Conservation (phyloP, 805 yeast genomes). For the Jamesozyma rosinii region DNA sequence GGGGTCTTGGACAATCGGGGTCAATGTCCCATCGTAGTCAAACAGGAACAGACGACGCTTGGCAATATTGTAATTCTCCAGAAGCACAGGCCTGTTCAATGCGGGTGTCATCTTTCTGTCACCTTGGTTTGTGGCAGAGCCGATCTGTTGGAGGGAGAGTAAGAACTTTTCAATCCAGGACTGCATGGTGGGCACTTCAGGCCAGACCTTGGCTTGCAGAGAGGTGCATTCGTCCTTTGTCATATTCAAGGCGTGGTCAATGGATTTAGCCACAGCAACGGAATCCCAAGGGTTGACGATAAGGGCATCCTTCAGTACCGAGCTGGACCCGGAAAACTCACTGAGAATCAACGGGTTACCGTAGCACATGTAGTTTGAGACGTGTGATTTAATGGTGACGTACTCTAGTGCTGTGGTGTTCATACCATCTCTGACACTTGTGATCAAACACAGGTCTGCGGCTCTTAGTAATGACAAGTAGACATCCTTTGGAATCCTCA, state of each 20-base stretch:
- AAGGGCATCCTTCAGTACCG: constrained; percentile 61
- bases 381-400: constrained; percentile 71
- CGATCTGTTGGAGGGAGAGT: constrained; percentile 33
- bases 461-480: constrained; percentile 79
- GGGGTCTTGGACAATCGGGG: constrained; percentile 94
- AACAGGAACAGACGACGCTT: constrained; percentile 70
- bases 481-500: constrained; percentile 79
- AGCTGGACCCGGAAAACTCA: constrained; percentile 86
- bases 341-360: constrained; percentile 73
- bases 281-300: constrained; percentile 96
- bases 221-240: constrained; percentile 36
- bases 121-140: constrained; percentile 36
- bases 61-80: constrained; percentile 51
- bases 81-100: constrained; percentile 59
- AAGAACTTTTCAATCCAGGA: constrained; percentile 67
- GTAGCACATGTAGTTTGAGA: constrained; percentile 20
- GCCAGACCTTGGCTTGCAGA: constrained; percentile 47
- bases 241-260: constrained; percentile 59
- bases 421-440: constrained; percentile 92
- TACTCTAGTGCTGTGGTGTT: constrained; percentile 91
- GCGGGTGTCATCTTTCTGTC: constrained; percentile 64
- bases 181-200: constrained; percentile 67
- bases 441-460: constrained; percentile 83
- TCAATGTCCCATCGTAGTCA: constrained; percentile 95
- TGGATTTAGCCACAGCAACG: constrained; percentile 80